Percentiles rank a stretch among this genome's conserved stretches.
These are phyloP conservation scores for Saccharomycopsis vini DNA, from an alignment of 805 yeast species.

Conservation along the genomic window DNA sequence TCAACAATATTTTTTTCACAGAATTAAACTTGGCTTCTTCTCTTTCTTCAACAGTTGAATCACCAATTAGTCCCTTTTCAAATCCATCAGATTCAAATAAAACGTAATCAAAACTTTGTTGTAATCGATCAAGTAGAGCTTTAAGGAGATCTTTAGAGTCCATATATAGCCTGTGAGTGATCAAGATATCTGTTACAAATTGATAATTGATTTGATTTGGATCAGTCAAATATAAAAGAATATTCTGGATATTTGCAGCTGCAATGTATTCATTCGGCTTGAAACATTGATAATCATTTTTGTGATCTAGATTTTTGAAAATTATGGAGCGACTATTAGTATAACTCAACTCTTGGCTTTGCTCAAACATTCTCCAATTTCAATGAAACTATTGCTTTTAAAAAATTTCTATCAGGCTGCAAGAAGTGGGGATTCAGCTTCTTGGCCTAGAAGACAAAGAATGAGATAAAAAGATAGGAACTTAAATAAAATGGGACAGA, in stretches of 20 bases:
- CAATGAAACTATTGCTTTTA: no score
- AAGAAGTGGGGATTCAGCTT: no score
- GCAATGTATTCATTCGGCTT: neutral
- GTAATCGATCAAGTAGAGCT: conserved; percentile 52
- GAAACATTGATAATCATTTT: conserved; percentile 19
- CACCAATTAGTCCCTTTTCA: no score
- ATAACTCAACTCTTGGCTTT: no score
- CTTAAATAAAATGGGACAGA: no score
- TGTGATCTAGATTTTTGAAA: neutral
- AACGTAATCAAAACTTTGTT: conserved; percentile 54
- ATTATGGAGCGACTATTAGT: neutral
- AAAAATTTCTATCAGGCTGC: no score
- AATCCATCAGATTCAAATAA: conserved; percentile 17
- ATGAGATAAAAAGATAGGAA: no score
- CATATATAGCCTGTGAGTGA: conserved; percentile 69
- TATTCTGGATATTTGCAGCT: conserved; percentile 12
- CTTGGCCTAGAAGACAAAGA: no score
- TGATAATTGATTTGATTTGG: conserved; percentile 71
- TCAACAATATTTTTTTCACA: conserved; percentile 28
- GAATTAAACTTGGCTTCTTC: conserved; percentile 7
- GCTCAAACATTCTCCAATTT: no score
- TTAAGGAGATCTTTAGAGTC: conserved; percentile 49
- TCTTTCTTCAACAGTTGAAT: no score
- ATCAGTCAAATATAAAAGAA: conserved; percentile 56
- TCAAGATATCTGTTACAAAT: conserved; percentile 74